These are phyloP conservation scores for Fusarium agapanthi DNA, from an alignment of 2,329 filamentous ascomycete genomes.

Conservation along the genomic window DNA sequence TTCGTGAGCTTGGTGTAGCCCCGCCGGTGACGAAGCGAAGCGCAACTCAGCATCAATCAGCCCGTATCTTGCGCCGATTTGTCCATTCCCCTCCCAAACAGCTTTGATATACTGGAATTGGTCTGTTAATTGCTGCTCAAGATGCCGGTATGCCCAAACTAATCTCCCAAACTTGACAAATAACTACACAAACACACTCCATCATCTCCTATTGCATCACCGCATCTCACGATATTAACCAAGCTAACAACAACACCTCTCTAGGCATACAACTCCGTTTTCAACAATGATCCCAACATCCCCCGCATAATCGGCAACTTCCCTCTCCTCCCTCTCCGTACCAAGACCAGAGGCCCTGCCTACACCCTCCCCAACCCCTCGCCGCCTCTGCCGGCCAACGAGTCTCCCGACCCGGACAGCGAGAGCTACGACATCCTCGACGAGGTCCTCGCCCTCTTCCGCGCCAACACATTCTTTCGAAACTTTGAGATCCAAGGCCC, in stretches of 20 bases:
- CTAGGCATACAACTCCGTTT: conserved; percentile 97
- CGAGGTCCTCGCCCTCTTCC: conserved; percentile 91
- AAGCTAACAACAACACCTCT: conserved; percentile 37
- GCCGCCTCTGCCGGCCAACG: conserved; percentile 64
- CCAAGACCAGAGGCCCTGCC: conserved; percentile 93
- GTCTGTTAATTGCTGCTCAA: conserved; percentile 45
- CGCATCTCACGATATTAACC: conserved; percentile 19
- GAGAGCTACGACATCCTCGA: conserved; percentile 97
- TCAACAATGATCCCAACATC: conserved; percentile 80
- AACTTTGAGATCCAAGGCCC: conserved; percentile 99
- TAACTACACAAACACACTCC: neutral
- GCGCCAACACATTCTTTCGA: conserved; percentile 98
- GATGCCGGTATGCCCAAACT: conserved; percentile 55
- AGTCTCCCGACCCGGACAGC: conserved; percentile 81
- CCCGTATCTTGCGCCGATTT: conserved; percentile 33
- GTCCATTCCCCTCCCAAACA: conserved; percentile 6
- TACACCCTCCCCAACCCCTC: conserved; percentile 77
- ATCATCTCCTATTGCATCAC: conserved; percentile 15
- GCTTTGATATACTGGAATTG: conserved; percentile 37
- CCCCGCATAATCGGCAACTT: conserved; percentile 82
- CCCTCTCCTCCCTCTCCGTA: conserved; percentile 91
- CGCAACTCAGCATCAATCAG: conserved; percentile 37
- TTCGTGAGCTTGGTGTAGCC: conserved; percentile 44
- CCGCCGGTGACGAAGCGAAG: conserved; percentile 45
- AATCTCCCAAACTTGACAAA: neutral